Evolutionary conservation across 225 moss, liverwort and hornwort species (phyloP).

Genomic region (Asterella californica): DNA sequence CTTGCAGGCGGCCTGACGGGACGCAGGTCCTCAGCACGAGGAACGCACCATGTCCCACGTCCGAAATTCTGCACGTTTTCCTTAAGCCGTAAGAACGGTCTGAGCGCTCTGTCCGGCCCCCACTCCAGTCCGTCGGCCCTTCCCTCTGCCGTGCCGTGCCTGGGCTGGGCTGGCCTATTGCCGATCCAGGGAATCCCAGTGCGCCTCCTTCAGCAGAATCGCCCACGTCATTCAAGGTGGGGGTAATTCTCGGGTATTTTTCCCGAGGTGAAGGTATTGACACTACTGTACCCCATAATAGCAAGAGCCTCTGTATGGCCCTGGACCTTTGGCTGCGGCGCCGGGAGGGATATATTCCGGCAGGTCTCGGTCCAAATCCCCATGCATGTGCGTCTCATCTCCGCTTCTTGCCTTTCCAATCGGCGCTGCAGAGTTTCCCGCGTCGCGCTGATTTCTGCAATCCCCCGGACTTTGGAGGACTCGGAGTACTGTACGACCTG

Average conservation of each 20-base stretch:
- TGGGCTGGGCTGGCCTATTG: neutral
- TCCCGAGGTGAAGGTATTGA: too few relatives aligned
- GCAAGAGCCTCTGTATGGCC: neutral
- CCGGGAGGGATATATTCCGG: neutral
- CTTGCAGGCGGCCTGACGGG: neutral
- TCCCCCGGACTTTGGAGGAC: neutral
- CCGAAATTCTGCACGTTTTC: neutral
- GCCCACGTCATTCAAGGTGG: neutral
- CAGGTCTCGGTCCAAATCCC: neutral
- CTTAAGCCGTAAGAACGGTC: neutral
- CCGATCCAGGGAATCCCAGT: neutral
- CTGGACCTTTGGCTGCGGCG: neutral
- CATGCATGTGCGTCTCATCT: neutral
- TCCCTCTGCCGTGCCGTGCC: neutral
- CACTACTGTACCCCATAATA: too few relatives aligned
- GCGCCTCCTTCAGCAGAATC: neutral
- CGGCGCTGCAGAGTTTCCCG: neutral
- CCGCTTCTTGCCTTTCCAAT: neutral
- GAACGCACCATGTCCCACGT: conserved; percentile 6
- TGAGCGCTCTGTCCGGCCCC: neutral
- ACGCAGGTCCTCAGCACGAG: conserved; percentile 3
- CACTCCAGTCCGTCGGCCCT: neutral
- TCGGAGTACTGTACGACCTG: neutral
- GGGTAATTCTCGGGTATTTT: too few relatives aligned
- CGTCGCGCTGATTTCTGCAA: neutral